Evolutionary conservation across 495 filamentous ascomycete species (phyloP), one percentile per base, ranked within the genome.

Genomic region (Apodospora peruviana): DNA sequence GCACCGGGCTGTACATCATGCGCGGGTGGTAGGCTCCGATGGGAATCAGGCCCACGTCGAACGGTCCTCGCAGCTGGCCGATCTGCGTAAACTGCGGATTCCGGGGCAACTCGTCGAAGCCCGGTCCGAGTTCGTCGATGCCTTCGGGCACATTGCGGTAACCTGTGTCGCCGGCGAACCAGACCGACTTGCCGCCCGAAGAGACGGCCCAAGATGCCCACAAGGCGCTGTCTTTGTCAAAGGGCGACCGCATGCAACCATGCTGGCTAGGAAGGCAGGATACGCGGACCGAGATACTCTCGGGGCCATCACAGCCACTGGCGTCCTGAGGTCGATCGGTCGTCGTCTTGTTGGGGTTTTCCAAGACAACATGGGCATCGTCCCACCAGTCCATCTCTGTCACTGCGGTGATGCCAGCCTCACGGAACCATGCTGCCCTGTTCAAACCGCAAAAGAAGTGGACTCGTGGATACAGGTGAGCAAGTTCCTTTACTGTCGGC

Each of bases 371-470:
- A 43, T 91, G 84, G 9, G 81, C 77, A 49, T 88, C 82, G 53
- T 95, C 86, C 91, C 93, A 96, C 93, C 93, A 98, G 60, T 98
- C 93, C 61, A 96, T 61, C 68, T 96, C 91, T 2, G 87, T 91
- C 35, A 93, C 83, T n/a, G n/a, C n/a, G n/a, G n/a, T n/a, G n/a
- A n/a, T n/a, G n/a, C n/a, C n/a, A n/a, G n/a, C n/a, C n/a, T n/a
- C n/a, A n/a, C n/a, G n/a, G n/a, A n/a, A n/a, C n/a, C n/a, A n/a
- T n/a, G n/a, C n/a, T n/a, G n/a, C n/a, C n/a, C n/a, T n/a, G n/a
- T n/a, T n/a, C n/a, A n/a, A n/a, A n/a, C n/a, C n/a, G n/a, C n/a
- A n/a, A n/a, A n/a, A n/a, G n/a, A n/a, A n/a, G n/a, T n/a, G n/a
- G n/a, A n/a, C n/a, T n/a, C n/a, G n/a, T n/a, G n/a, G n/a, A n/a